A percentile compares a stretch with the other conserved stretches of the same genome.
These are phyloP conservation scores for Lipomyces kockii DNA, from an alignment of 805 yeast genomes.

Conservation along the genomic window DNA sequence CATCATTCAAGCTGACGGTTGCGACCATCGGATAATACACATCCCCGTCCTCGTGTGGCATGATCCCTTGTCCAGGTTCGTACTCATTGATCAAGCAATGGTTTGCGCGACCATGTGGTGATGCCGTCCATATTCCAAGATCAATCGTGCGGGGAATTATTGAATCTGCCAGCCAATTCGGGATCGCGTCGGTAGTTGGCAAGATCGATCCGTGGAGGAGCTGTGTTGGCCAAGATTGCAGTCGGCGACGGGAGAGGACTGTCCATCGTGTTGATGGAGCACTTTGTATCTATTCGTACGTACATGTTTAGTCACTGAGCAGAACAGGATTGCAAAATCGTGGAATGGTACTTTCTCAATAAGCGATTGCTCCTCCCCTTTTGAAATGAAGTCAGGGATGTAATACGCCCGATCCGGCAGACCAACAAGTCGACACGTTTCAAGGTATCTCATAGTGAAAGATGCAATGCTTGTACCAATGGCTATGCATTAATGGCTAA, in stretches of 20 bases:
- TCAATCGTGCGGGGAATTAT: constrained; percentile 18
- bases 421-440: constrained; percentile 11
- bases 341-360: constrained; percentile 23
- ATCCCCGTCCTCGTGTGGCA: constrained; percentile 37
- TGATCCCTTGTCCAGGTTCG: constrained; percentile 35
- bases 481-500: not conserved
- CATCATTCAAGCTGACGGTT: constrained; percentile 28
- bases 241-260: constrained; percentile 28
- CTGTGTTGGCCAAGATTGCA: constrained; percentile 32
- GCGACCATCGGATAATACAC: constrained; percentile 36
- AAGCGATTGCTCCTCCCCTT: constrained; percentile 20
- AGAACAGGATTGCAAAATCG: not conserved
- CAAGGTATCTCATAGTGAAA: constrained; percentile 13
- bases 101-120: constrained; percentile 29
- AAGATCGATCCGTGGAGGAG: constrained; percentile 25
- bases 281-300: constrained; percentile 12
- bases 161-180: constrained; percentile 27
- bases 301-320: not conserved
- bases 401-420: constrained; percentile 25
- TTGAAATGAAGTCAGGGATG: constrained; percentile 25
- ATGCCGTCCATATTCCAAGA: constrained; percentile 27
- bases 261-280: constrained; percentile 30
- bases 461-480: not conserved
- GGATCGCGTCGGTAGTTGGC: constrained; percentile 26
- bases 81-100: constrained; percentile 32